Percentiles rank a stretch among this genome's conserved stretches.
Conservation (phyloP, 179 eudicot species). For the Beta lomatogona region DNA sequence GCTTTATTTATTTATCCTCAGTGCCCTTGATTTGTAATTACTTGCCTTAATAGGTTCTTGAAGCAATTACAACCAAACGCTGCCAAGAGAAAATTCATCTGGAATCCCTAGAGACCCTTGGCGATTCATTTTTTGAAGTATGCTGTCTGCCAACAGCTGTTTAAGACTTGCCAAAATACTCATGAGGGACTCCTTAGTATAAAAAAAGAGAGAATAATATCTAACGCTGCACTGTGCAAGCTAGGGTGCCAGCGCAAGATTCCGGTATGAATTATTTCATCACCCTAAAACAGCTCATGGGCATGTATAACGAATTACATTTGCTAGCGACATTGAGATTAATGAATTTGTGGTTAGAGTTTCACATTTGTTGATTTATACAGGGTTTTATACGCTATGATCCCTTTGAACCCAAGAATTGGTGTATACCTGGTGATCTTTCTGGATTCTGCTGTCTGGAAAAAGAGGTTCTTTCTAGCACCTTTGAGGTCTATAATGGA, state of each 20-base stretch:
- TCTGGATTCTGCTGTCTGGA: conserved; percentile 30
- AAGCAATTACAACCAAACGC: conserved; percentile 81
- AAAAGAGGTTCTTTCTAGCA: conserved; percentile 43
- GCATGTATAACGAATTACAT: not conserved
- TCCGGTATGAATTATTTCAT: conserved; percentile 48
- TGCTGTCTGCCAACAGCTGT: conserved; percentile 77
- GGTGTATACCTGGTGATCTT: conserved; percentile 81
- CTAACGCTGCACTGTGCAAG: conserved; percentile 74
- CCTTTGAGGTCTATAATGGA: conserved; percentile 44
- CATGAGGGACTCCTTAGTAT: conserved; percentile 91
- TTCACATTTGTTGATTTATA: conserved; percentile 8
- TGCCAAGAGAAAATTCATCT: conserved; percentile 86
- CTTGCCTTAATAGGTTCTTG: conserved; percentile 57
- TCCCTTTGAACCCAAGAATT: conserved; percentile 66
- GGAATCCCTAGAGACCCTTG: conserved; percentile 95
- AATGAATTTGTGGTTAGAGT: not conserved
- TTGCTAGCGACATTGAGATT: not conserved
- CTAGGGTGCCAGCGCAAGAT: conserved; percentile 74
- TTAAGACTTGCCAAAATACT: conserved; percentile 52
- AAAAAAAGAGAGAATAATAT: conserved; percentile 56
- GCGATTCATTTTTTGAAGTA: conserved; percentile 96
- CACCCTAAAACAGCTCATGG: not conserved
- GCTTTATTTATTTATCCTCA: not conserved
- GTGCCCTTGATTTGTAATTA: not conserved
- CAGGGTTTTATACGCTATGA: conserved; percentile 86